Evolutionary conservation across 2,329 filamentous ascomycete genomes (phyloP).

Genomic region (Phyllosticta citriasiana): DNA sequence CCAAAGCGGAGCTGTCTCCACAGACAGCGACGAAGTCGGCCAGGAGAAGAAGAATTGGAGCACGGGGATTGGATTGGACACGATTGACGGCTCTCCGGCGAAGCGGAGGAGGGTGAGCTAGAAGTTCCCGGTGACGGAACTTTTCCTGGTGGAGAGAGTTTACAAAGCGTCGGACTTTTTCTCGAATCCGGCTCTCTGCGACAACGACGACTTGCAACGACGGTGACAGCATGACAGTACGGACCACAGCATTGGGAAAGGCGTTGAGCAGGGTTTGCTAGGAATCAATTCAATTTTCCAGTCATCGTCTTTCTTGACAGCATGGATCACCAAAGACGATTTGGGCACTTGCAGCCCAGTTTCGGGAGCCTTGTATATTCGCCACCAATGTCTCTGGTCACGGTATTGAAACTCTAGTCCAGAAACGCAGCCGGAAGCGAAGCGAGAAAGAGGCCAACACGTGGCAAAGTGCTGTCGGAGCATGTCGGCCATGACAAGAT

Average conservation of each 20-base stretch:
- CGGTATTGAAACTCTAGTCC: neutral
- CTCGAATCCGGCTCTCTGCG: too few species aligned
- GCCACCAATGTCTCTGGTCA: neutral
- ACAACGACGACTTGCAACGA: neutral
- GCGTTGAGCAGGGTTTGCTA: neutral
- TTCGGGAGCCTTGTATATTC: neutral
- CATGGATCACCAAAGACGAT: neutral
- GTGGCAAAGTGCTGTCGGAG: neutral
- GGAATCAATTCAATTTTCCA: neutral
- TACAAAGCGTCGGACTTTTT: too few species aligned
- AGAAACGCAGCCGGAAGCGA: neutral
- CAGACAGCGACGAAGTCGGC: neutral
- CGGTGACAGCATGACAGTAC: neutral
- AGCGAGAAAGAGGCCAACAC: neutral
- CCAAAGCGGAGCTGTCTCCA: neutral
- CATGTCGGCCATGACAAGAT: neutral
- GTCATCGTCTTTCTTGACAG: neutral
- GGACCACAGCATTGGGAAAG: neutral
- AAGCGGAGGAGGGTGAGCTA: neutral
- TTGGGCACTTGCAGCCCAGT: neutral
- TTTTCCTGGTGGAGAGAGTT: neutral
- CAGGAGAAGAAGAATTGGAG: conserved; percentile 28
- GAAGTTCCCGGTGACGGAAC: neutral
- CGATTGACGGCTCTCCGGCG: neutral
- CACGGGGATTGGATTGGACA: neutral